Evolutionary conservation across 2,329 filamentous ascomycete species (phyloP), one percentile per base, ranked within the genome.

Genomic region (Plenodomus biglobosus): DNA sequence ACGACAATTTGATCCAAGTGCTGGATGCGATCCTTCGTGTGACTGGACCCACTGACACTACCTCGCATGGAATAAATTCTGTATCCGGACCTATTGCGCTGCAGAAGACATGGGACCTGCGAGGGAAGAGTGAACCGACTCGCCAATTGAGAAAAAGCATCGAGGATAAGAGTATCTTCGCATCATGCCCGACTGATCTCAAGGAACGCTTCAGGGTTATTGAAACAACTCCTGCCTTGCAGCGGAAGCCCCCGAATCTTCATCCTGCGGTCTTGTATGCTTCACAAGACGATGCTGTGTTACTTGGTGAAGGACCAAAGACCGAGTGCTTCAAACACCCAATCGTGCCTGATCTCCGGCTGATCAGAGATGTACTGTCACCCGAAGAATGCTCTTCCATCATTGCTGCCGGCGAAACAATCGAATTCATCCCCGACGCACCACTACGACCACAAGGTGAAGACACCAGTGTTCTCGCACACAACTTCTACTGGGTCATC

Each of bases 401-500:
- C 45, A 83, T 89, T 17, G 81, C 83, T 0, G 83, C 85, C 0
- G 85, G 81, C 4, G 86, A 89, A 64, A 76, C 76, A 0, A 79
- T 87, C 38, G 80, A 80, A 6, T 89, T 88, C 54, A 75, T 85
- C 0, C 85, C 86, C 0, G 86, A 89, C 59, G 83, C 84, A 0
- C 85, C 85, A 0, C 73, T 88, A 22, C 80, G 83, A 2, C 81
- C 83, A n/a, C 83, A 85, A 46, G 83, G 82, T 15, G 83, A 86
- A 51, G 72, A 73, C 44, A 76, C 78, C 19, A 86, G 83, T 59
- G 79, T 88, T 39, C 69, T 88, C 1, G 85, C 85, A 0, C 85
- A 88, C 72, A 88, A 88, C 67, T 87, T 88, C 58, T 88, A 88
- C 73, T 88, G 85, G 85, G 76, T 88, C 8, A 76, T 84, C 11